These are phyloP conservation scores for Trypanosoma vivax DNA, from an alignment of 208 protist species.

Conservation along the genomic window DNA sequence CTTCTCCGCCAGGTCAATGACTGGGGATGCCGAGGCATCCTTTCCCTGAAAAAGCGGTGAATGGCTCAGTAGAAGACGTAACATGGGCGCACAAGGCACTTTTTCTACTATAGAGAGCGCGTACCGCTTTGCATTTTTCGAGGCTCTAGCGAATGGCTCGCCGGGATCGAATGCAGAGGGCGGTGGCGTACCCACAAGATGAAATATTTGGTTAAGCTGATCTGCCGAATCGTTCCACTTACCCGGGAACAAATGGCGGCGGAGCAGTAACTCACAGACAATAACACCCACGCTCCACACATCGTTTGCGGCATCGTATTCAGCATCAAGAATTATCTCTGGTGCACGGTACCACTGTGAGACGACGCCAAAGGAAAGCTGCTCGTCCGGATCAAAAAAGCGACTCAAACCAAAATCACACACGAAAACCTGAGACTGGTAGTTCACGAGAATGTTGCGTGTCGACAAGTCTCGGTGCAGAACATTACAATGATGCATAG, in stretches of 20 bases:
- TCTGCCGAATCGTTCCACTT: constrained; percentile 91
- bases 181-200: constrained; percentile 91
- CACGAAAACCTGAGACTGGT: constrained; percentile 82
- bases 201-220: constrained; percentile 90
- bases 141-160: constrained; percentile 83
- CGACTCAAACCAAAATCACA: constrained; percentile 90
- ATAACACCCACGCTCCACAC: constrained; percentile 90
- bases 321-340: constrained; percentile 87
- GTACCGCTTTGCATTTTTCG: constrained; percentile 81
- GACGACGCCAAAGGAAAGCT: constrained; percentile 87
- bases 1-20: constrained; percentile 64
- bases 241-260: constrained; percentile 87
- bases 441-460: constrained; percentile 87
- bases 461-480: constrained; percentile 86
- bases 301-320: constrained; percentile 81
- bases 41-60: constrained; percentile 51
- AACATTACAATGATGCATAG: constrained; percentile 76
- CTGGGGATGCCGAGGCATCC: constrained; percentile 15
- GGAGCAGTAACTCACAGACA: constrained; percentile 87
- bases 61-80: constrained; percentile 39
- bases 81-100: constrained; percentile 37
- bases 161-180: constrained; percentile 65
- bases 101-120: constrained; percentile 60
- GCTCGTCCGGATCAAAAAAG: constrained; percentile 90
- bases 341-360: constrained; percentile 91